Conservation (phyloP, 139 green algal species). For the Parachlorella kessleri region DNA sequence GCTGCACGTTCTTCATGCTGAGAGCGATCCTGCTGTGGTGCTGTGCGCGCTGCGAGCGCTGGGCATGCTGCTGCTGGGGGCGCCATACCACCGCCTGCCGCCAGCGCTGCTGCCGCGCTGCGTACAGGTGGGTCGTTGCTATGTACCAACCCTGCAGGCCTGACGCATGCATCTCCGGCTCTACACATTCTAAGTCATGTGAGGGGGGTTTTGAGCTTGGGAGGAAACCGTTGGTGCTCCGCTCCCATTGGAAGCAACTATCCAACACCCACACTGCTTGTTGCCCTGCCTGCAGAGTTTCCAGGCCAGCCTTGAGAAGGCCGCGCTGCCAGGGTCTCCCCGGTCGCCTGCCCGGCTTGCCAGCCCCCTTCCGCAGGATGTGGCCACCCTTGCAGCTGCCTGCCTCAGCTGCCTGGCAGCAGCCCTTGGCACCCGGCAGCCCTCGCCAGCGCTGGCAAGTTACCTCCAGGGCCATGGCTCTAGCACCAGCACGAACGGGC, state of each 20-base stretch:
- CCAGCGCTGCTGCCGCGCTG: conserved; percentile 45
- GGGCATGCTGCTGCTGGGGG: conserved; percentile 46
- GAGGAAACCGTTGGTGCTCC: too few species aligned
- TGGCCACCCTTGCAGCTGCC: conserved; percentile 1
- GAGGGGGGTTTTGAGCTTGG: too few species aligned
- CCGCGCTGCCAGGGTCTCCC: background rate
- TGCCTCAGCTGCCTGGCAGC: conserved; percentile 46
- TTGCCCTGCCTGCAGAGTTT: too few species aligned
- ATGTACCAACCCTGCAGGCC: too few species aligned
- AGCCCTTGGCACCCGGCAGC: conserved; percentile 50
- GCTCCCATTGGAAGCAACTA: too few species aligned
- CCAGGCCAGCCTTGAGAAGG: conserved; percentile 35
- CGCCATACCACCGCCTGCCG: conserved; percentile 68
- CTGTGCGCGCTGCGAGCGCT: conserved; percentile 53
- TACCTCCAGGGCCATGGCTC: conserved; percentile 22
- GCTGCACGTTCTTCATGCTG: conserved; percentile 27
- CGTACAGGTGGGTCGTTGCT: conserved; percentile 15
- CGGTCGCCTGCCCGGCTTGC: too few species aligned
- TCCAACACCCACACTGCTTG: too few species aligned
- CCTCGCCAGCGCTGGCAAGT: conserved; percentile 16
- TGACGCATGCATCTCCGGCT: too few species aligned
- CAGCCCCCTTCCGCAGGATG: background rate
- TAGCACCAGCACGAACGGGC: too few species aligned
- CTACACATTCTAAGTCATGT: too few species aligned
- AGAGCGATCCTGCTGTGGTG: conserved; percentile 38